Evolutionary conservation across 805 yeast species (phyloP).

Genomic region (Candida stauntonica): DNA sequence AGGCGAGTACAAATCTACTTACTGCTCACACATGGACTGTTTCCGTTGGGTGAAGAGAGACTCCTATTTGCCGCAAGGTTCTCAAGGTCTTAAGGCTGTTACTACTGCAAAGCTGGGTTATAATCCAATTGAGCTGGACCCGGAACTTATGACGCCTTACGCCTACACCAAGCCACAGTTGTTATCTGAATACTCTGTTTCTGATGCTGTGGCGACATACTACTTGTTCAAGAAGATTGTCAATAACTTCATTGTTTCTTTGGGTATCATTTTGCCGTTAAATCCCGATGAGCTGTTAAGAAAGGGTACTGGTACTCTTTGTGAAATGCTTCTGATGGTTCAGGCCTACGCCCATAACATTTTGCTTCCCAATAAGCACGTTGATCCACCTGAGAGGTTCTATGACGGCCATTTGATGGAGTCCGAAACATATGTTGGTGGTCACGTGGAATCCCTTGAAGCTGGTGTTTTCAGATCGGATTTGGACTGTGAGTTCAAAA

Average conservation of each 20-base stretch:
- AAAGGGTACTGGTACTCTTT: conserved; percentile 97
- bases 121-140: conserved; percentile 94
- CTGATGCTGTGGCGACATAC: conserved; percentile 98
- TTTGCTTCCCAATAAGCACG: conserved; percentile 86
- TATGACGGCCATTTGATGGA: conserved; percentile 92
- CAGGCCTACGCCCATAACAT: conserved; percentile 83
- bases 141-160: conserved; percentile 97
- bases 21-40: conserved; percentile 97
- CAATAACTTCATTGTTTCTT: conserved; percentile 93
- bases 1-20: conserved; percentile 87
- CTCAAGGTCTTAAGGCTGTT: conserved; percentile 97
- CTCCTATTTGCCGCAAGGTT: conserved; percentile 95
- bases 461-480: conserved; percentile 98
- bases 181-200: conserved; percentile 93
- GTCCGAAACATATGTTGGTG: conserved; percentile 97
- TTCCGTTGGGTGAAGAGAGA: conserved; percentile 98
- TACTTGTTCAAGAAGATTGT: conserved; percentile 94
- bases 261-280: conserved; percentile 91
- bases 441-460: conserved; percentile 95
- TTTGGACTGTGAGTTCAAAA: conserved; percentile 63
- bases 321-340: conserved; percentile 96
- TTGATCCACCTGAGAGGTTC: conserved; percentile 91
- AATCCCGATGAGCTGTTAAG: conserved; percentile 95
- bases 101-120: conserved; percentile 94
- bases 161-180: conserved; percentile 92